Percentiles rank a stretch among this genome's conserved stretches.
These are phyloP conservation scores for Geotrichum ghanense DNA, from an alignment of 805 yeast species.

Conservation along the genomic window DNA sequence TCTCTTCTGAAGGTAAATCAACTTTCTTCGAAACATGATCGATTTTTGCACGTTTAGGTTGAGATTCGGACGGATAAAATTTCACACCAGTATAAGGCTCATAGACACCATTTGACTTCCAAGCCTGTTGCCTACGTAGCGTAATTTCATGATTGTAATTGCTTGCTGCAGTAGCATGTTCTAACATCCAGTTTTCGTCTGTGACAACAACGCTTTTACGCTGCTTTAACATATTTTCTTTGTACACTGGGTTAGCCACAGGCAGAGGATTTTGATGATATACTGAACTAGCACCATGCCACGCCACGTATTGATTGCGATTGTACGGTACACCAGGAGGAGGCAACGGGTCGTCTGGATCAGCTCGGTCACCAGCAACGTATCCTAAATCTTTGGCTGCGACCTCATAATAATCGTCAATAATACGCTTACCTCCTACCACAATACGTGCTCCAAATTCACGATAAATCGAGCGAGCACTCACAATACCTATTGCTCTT, in stretches of 20 bases:
- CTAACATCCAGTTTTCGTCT: slow-evolving; percentile 5
- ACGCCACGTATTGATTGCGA: slow-evolving; percentile 41
- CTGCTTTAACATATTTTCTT: slow-evolving; percentile 12
- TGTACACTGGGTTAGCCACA: slow-evolving; percentile 19
- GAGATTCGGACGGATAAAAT: slow-evolving; percentile 65
- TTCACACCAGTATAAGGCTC: slow-evolving; percentile 80
- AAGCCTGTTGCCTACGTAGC: slow-evolving; percentile 42
- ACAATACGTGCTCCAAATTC: slow-evolving; percentile 87
- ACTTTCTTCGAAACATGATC: slow-evolving; percentile 11
- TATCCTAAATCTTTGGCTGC: slow-evolving; percentile 43
- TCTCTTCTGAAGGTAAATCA: not conserved
- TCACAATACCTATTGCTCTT: slow-evolving; percentile 76
- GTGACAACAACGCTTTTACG: slow-evolving; percentile 26
- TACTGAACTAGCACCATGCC: slow-evolving; percentile 38
- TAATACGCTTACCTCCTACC: slow-evolving; percentile 65
- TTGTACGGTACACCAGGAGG: slow-evolving; percentile 33
- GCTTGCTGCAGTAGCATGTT: slow-evolving; percentile 69
- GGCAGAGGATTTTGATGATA: slow-evolving; percentile 27
- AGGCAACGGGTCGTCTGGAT: slow-evolving; percentile 43
- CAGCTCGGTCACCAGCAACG: slow-evolving; percentile 60
- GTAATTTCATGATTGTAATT: slow-evolving; percentile 55
- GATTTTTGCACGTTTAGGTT: slow-evolving; percentile 40
- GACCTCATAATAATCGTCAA: slow-evolving; percentile 82
- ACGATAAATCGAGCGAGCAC: slow-evolving; percentile 79
- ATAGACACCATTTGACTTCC: slow-evolving; percentile 36